Base-by-base conservation (phyloP, 2,329 filamentous ascomycete species). In the Colletotrichum incanum region DNA sequence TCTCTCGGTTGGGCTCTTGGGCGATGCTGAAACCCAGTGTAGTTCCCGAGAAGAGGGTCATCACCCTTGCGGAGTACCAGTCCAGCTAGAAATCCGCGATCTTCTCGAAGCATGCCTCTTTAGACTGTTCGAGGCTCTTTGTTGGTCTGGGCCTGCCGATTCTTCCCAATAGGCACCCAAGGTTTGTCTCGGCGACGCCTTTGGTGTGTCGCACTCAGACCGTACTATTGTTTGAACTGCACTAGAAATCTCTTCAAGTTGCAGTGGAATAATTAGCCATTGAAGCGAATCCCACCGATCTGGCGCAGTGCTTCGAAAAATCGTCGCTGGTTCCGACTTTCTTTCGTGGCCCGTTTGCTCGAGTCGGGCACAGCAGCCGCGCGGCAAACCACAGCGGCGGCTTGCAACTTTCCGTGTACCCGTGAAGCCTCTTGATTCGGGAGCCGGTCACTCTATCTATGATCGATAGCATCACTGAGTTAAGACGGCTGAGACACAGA, bases 71-170 rank as follows among this genome's bases (percentile, higher is more conserved):
- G 34, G 50, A 34, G 39, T 37, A 9, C 26, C 43, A 43, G 55
- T 31, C 26, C 56, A 61, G 68, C 69, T 69, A 60, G 65, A 69
- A 69, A 47, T 20, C 41, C 47, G 55, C 50, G 43, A 67, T 68
- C 45, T 72, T 72, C 65, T 72, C 65, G 69, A 72, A 72, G 59
- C 50, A 58, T 72, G 26, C 69, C 69, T 43, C 49, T 71, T 69
- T 55, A n/a, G 65, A 69, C 26, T 52, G 59, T 59, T 55, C 54
- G 65, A 69, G 58, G 65, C 56, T 52, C 31, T 41, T 50, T 45
- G 47, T 71, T 54, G 52, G 65, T 39, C 58, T 60, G 54, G 43
- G 49, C 43, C 52, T 47, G 54, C 65, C 52, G 69, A 55, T 49
- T 54, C 14, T 60, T n/a, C 20, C 59, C 65, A 72, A 20, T 26